These are phyloP conservation scores for Solanum arcanum DNA, from an alignment of 257 asterid species.

Conservation along the genomic window DNA sequence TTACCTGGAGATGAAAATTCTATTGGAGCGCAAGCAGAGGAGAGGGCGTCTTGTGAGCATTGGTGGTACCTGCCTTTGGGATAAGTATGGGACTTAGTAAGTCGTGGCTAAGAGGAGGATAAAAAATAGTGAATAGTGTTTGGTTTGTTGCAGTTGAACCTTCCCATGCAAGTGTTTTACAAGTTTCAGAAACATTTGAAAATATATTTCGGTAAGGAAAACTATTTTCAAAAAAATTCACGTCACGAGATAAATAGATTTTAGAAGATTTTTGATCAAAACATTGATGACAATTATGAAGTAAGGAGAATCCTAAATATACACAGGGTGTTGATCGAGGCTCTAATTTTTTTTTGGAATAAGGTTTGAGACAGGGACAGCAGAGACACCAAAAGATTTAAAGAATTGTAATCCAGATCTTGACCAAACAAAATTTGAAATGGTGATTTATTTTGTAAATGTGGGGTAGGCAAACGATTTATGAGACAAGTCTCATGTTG, in stretches of 20 bases:
- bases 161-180: background rate
- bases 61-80: background rate
- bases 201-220: background rate
- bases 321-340: background rate
- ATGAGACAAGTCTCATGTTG: background rate
- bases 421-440: too few species aligned
- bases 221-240: too few species aligned
- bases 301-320: too few species aligned
- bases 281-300: background rate
- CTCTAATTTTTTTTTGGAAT: too few species aligned
- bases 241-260: background rate
- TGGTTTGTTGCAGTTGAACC: background rate
- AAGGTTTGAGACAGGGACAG: background rate
- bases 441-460: background rate
- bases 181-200: background rate
- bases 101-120: background rate
- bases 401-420: background rate
- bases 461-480: background rate
- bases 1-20: background rate
- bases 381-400: background rate
- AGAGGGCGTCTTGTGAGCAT: background rate
- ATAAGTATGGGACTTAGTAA: background rate
- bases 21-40: background rate
- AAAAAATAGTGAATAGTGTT: background rate
- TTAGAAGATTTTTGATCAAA: background rate